A percentile compares a stretch with the other conserved stretches of the same genome.
Evolutionary conservation across 345 rosid genomes (phyloP).

Genomic region (Psidium friedrichsthalianum): DNA sequence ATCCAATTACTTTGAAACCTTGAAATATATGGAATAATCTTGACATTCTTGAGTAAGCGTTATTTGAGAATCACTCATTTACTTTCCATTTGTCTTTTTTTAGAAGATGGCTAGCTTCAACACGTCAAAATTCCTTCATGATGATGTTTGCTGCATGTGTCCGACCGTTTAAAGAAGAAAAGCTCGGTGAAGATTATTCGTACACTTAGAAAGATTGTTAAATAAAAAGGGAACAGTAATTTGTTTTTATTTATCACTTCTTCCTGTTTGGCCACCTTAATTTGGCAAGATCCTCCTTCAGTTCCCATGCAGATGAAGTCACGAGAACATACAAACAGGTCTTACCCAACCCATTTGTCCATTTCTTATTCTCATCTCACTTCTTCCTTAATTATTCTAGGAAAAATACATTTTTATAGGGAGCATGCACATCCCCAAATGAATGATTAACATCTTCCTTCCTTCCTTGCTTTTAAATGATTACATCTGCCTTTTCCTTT

Average conservation of each 20-base stretch:
- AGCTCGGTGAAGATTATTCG: background rate
- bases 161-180: background rate
- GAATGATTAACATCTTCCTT: background rate
- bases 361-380: background rate
- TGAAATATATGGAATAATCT: background rate
- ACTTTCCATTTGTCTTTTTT: background rate
- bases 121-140: background rate
- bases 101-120: background rate
- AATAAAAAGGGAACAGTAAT: background rate
- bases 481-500: background rate
- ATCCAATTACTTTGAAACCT: background rate
- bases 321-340: background rate
- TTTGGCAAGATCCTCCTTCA: background rate
- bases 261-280: background rate
- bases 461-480: background rate
- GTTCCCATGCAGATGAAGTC: background rate
- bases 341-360: background rate
- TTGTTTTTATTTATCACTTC: background rate
- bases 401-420: background rate
- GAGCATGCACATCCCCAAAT: background rate
- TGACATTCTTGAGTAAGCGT: background rate
- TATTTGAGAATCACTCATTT: background rate
- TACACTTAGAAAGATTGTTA: background rate
- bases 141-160: background rate
- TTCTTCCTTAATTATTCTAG: background rate